Base-by-base conservation (phyloP, 1,284 basidiomycete species). In the Trametes pubescens region DNA sequence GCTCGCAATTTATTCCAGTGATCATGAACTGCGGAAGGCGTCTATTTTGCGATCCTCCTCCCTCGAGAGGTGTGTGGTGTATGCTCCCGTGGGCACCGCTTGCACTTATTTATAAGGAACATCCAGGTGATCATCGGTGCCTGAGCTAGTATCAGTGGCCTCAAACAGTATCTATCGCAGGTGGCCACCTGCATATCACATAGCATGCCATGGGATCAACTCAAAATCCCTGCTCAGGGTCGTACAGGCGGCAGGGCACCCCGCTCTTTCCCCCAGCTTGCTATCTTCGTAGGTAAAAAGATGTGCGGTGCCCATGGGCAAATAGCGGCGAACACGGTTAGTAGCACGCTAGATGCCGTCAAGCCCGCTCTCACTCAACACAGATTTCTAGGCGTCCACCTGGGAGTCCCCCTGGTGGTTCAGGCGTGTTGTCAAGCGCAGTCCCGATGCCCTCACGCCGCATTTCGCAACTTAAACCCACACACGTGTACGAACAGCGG, bases 101-200 rank as follows among this genome's bases (percentile, higher is more conserved):
- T 26, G 7, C 8, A 21, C 44, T 29, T 51, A 22, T 59, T 21
- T 24, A 44, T 38, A 16, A 13, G 7, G 1, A 10, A 8, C 40
- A 22, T 22, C 21, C 49, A 59, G 57, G 37, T 52, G 49, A 59
- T n/a, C 57, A 22, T 22, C 16, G 24, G 57, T 59, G 51, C 49
- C 48, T 51, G 55, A 37, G 8, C 11, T 11, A 24, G 40, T 0
- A 35, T 32, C 22, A 37, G 32, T 32, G 32, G 13, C 34, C 22
- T 38, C 18, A 9, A 43, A 29, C 44, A 21, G n/a, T 34, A 9
- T 13, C 34, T 37, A 18, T 32, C 14, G 46, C 46, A 34, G 22
- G 16, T 18, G 5, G 29, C 8, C 54, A 55, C 40, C 26, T n/a
- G 11, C 32, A 55, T 10, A 3, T 46, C 11, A 26, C 5, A 21